Evolutionary conservation across 257 asterid species (phyloP).

Genomic region (Capsicum rhomboideum): DNA sequence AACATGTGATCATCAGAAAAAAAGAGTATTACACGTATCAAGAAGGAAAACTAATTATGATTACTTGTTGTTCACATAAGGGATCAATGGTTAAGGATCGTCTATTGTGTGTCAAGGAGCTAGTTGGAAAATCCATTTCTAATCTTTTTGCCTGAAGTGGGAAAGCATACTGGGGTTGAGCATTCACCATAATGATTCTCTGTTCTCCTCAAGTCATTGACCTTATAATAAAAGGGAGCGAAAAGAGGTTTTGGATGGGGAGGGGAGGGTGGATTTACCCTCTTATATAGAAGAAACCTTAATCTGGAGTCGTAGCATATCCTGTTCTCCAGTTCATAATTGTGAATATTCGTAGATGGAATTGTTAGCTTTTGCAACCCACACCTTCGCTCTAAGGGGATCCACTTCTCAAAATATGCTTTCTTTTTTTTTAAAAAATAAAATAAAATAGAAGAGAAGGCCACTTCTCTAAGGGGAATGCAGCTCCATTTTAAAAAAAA

Average conservation of each 20-base stretch:
- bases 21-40: neutral
- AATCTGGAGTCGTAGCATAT: neutral
- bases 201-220: neutral
- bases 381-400: neutral
- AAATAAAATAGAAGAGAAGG: neutral
- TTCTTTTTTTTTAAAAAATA: neutral
- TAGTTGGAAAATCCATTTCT: neutral
- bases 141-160: neutral
- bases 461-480: neutral
- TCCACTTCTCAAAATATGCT: neutral
- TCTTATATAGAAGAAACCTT: neutral
- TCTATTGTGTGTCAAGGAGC: neutral
- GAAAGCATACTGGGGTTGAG: neutral
- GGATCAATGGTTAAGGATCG: neutral
- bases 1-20: neutral
- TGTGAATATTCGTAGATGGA: neutral
- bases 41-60: neutral
- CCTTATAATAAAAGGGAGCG: neutral
- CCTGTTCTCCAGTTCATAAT: neutral
- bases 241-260: neutral
- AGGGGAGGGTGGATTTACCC: neutral
- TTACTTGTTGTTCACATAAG: neutral
- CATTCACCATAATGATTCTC: neutral
- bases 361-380: neutral
- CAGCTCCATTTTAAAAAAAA: neutral